A percentile compares a stretch with the other conserved stretches of the same genome.
Evolutionary conservation across 768 basidiomycete genomes (phyloP).

Genomic region (Collybia sordida): DNA sequence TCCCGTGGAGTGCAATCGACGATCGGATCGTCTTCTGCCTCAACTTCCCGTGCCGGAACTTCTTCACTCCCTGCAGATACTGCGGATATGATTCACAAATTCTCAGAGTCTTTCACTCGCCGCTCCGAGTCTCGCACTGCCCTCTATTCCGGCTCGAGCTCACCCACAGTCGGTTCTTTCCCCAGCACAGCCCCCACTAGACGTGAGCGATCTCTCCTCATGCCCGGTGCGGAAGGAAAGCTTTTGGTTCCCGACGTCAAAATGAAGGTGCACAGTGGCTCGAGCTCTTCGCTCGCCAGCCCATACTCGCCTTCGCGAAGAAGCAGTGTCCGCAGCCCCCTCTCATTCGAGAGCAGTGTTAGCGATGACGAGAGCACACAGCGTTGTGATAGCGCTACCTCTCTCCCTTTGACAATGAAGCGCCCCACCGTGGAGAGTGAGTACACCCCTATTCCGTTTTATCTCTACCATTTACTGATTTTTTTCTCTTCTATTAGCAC

Average conservation of each 20-base stretch:
- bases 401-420: slow-evolving; percentile 23
- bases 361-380: slow-evolving; percentile 29
- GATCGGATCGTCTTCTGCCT: slow-evolving; percentile 26
- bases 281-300: slow-evolving; percentile 37
- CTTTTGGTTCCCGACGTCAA: slow-evolving; percentile 51
- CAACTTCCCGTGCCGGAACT: slow-evolving; percentile 9
- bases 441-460: slow-evolving; percentile 18
- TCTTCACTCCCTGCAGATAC: slow-evolving; percentile 24
- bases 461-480: neutral
- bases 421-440: slow-evolving; percentile 55
- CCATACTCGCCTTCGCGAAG: slow-evolving; percentile 25
- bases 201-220: slow-evolving; percentile 56
- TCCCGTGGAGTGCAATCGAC: slow-evolving; percentile 50
- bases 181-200: slow-evolving; percentile 30
- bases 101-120: slow-evolving; percentile 55
- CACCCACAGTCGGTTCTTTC: slow-evolving; percentile 34
- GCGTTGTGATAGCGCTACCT: slow-evolving; percentile 18
- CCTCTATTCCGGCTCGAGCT: slow-evolving; percentile 25
- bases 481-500: slow-evolving; percentile 37
- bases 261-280: slow-evolving; percentile 34
- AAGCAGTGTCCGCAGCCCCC: slow-evolving; percentile 29
- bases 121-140: slow-evolving; percentile 51
- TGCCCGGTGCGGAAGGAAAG: slow-evolving; percentile 61
- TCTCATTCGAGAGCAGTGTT: slow-evolving; percentile 26
- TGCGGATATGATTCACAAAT: slow-evolving; percentile 55